Evolutionary conservation across 805 yeast species (phyloP).

Genomic region (Saturnispora ahearnii): DNA sequence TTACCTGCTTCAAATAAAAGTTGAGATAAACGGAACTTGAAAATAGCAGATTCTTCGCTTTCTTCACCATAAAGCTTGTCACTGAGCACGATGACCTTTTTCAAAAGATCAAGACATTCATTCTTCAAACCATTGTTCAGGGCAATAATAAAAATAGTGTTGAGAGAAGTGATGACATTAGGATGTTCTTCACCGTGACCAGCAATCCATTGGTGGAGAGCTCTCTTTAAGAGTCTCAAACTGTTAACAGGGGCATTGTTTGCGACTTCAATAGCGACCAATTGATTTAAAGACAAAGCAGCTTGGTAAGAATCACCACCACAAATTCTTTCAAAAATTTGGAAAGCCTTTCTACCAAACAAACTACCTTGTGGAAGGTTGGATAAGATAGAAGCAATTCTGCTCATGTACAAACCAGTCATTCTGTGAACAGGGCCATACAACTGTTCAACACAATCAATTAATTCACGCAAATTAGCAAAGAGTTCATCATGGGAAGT

Average conservation of each 20-base stretch:
- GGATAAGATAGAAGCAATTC: constrained; percentile 36
- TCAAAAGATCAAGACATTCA: constrained; percentile 45
- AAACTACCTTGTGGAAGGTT: constrained; percentile 6
- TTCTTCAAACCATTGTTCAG: constrained; percentile 40
- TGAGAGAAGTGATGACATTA: constrained; percentile 51
- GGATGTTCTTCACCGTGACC: constrained; percentile 63
- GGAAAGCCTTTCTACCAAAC: constrained; percentile 57
- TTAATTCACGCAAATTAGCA: constrained; percentile 26
- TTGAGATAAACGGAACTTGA: constrained; percentile 63
- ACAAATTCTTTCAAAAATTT: constrained; percentile 65
- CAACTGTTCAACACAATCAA: constrained; percentile 69
- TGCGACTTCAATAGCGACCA: constrained; percentile 63
- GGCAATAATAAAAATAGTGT: constrained; percentile 52
- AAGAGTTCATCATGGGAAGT: constrained; percentile 34
- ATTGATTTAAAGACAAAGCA: constrained; percentile 58
- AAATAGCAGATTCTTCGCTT: constrained; percentile 53
- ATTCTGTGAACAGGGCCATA: constrained; percentile 75
- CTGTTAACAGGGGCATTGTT: constrained; percentile 53
- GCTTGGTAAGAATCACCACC: constrained; percentile 81
- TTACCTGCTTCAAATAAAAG: constrained; percentile 44
- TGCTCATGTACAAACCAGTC: constrained; percentile 60
- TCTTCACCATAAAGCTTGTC: constrained; percentile 44
- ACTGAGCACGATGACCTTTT: constrained; percentile 45
- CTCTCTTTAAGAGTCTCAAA: constrained; percentile 50
- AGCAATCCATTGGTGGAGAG: constrained; percentile 48